Percentiles rank a stretch among this genome's conserved stretches.
Conservation (phyloP, 805 yeast species). For the Saturnispora zaruensis region DNA sequence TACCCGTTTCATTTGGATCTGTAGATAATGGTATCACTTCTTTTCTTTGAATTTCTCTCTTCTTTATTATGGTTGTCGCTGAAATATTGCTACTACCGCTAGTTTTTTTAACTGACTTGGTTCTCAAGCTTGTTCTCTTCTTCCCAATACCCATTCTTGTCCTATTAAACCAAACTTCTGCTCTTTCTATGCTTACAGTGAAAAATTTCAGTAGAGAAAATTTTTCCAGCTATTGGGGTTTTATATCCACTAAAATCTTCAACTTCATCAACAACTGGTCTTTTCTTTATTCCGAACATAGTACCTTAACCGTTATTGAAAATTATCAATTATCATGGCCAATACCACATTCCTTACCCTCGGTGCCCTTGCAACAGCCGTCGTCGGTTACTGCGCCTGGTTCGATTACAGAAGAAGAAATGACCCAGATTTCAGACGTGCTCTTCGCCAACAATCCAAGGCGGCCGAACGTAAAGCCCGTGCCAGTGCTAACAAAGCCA, state of each 20-base stretch:
- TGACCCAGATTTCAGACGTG: slow-evolving; percentile 71
- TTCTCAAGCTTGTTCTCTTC: slow-evolving; percentile 39
- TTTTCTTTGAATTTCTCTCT: slow-evolving; percentile 14
- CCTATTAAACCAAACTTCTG: background rate
- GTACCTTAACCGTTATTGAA: too few species aligned
- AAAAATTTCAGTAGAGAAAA: background rate
- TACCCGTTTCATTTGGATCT: slow-evolving; percentile 33
- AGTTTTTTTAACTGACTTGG: slow-evolving; percentile 30
- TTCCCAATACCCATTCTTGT: slow-evolving; percentile 22
- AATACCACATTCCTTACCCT: slow-evolving; percentile 11
- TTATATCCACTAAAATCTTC: background rate
- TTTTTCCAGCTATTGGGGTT: background rate
- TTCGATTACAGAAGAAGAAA: slow-evolving; percentile 90
- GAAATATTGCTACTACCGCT: background rate
- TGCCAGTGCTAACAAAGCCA: slow-evolving; percentile 45
- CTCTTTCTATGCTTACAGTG: background rate
- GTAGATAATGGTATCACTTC: background rate
- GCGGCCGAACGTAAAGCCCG: slow-evolving; percentile 52
- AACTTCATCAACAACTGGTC: background rate
- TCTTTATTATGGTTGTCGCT: slow-evolving; percentile 15
- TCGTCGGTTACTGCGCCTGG: slow-evolving; percentile 70
- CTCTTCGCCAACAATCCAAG: slow-evolving; percentile 54
- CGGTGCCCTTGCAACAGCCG: slow-evolving; percentile 36
- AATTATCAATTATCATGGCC: slow-evolving; percentile 8
- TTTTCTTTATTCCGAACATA: background rate